Percentiles rank a stretch among this genome's conserved stretches.
phyloP scores from a whole-genome alignment of 2,329 filamentous ascomycete species.

The Samsoniella hepiali region DNA sequence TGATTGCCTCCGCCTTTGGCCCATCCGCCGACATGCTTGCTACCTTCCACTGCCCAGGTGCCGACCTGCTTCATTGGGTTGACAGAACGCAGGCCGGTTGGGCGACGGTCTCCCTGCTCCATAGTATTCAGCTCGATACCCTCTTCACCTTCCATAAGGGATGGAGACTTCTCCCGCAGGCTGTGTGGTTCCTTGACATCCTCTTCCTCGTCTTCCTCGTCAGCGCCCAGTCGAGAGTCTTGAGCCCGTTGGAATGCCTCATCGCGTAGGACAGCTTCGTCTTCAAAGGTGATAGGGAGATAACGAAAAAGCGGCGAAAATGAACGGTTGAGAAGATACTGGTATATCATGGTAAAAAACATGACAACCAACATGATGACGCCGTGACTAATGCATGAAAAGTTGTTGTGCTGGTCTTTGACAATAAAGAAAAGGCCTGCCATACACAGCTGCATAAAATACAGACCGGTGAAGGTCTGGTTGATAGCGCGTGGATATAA shows the following conservation, averaged over 20 bases:
- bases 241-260: constrained; percentile 82
- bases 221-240: constrained; percentile 63
- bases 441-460: constrained; percentile 88
- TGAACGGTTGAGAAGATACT: constrained; percentile 74
- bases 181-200: constrained; percentile 27
- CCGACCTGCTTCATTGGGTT: constrained; percentile 48
- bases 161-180: constrained; percentile 30
- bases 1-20: constrained; percentile 46
- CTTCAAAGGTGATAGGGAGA: constrained; percentile 90
- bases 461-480: constrained; percentile 90
- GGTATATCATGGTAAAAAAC: constrained; percentile 70
- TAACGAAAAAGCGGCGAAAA: constrained; percentile 86
- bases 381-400: constrained; percentile 70
- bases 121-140: constrained; percentile 41
- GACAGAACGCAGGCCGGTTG: constrained; percentile 30
- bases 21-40: constrained; percentile 31
- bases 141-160: constrained; percentile 33
- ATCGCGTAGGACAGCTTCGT: constrained; percentile 88
- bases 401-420: constrained; percentile 49
- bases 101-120: constrained; percentile 20
- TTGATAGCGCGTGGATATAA: constrained; percentile 92
- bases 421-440: constrained; percentile 87
- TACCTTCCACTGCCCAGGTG: constrained; percentile 40
- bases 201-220: constrained; percentile 49
- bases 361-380: constrained; percentile 78